phyloP scores from a whole-genome alignment of 176 grass and related monocot species.

The Musa itinerans region DNA sequence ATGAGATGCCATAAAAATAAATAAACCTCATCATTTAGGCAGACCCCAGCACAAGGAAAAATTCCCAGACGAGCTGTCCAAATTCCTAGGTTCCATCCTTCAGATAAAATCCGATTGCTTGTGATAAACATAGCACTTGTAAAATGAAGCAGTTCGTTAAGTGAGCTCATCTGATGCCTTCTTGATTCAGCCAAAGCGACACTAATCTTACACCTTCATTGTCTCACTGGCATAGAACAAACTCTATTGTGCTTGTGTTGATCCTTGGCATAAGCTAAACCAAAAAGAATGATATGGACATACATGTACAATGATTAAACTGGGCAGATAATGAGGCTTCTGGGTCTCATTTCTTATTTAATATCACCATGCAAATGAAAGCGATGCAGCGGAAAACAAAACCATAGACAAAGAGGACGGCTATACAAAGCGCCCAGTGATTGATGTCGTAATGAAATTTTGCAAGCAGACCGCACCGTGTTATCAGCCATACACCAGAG shows the following conservation, averaged over 20 bases:
- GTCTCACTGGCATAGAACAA: too few species aligned
- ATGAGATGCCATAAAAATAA: too few species aligned
- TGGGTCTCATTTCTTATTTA: constrained; percentile 11
- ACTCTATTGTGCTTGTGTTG: background rate
- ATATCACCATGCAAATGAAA: constrained; percentile 50
- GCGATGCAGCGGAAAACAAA: constrained; percentile 70
- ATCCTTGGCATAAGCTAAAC: background rate
- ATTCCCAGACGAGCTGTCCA: too few species aligned
- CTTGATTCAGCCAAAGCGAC: too few species aligned
- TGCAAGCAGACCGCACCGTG: constrained; percentile 52
- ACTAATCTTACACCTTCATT: too few species aligned
- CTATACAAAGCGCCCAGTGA: constrained; percentile 55
- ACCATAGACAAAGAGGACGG: constrained; percentile 70
- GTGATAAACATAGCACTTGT: too few species aligned
- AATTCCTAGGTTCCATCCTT: too few species aligned
- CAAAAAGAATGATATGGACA: background rate
- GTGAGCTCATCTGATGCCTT: too few species aligned
- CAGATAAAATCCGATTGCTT: too few species aligned
- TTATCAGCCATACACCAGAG: constrained; percentile 92
- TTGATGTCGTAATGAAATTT: constrained; percentile 49
- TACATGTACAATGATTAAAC: background rate
- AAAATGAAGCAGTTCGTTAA: too few species aligned
- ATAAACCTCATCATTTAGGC: too few species aligned
- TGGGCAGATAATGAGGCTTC: background rate
- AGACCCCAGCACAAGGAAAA: too few species aligned